phyloP scores from a whole-genome alignment of 2,329 filamentous ascomycete genomes.

The Thielaviopsis punctulata region DNA sequence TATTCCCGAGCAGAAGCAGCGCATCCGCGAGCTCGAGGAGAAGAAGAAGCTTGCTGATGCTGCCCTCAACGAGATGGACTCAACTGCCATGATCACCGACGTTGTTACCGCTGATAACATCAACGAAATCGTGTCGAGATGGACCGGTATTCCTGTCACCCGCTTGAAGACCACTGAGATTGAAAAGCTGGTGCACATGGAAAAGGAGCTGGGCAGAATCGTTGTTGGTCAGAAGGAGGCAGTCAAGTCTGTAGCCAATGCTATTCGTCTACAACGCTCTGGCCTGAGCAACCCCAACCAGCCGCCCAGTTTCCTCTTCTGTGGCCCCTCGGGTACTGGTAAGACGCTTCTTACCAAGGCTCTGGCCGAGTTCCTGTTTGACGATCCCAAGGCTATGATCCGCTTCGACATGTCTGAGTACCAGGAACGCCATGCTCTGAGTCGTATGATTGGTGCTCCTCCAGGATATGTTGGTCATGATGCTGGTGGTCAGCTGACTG shows the following conservation, averaged over 20 bases:
- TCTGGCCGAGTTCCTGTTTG: conserved; percentile 92
- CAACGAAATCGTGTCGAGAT: conserved; percentile 92
- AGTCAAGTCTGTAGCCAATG: conserved; percentile 81
- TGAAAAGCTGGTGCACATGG: conserved; percentile 97
- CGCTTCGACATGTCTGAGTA: conserved; percentile 99
- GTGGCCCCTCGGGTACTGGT: conserved; percentile 92
- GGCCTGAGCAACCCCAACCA: conserved; percentile 92
- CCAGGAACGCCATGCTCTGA: conserved; percentile 88
- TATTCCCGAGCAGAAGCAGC: conserved; percentile 73
- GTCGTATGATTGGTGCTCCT: conserved; percentile 93
- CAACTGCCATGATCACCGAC: conserved; percentile 69
- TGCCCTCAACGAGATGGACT: conserved; percentile 38
- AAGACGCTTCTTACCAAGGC: conserved; percentile 96
- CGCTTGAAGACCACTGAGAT: conserved; percentile 89
- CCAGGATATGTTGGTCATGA: conserved; percentile 96
- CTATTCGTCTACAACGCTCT: conserved; percentile 86
- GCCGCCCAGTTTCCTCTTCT: conserved; percentile 96
- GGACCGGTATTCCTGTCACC: conserved; percentile 97
- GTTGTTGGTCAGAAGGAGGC: conserved; percentile 93
- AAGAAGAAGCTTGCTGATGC: conserved; percentile 68
- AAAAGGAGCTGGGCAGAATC: conserved; percentile 63
- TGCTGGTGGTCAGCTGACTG: conserved; percentile 85
- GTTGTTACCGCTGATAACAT: conserved; percentile 94
- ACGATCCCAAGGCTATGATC: conserved; percentile 94
- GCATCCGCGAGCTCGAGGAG: conserved; percentile 65